Percentiles rank a stretch among this genome's conserved stretches.
Evolutionary conservation across 2,329 filamentous ascomycete genomes (phyloP).

Genomic region (Aspergillus sp.): DNA sequence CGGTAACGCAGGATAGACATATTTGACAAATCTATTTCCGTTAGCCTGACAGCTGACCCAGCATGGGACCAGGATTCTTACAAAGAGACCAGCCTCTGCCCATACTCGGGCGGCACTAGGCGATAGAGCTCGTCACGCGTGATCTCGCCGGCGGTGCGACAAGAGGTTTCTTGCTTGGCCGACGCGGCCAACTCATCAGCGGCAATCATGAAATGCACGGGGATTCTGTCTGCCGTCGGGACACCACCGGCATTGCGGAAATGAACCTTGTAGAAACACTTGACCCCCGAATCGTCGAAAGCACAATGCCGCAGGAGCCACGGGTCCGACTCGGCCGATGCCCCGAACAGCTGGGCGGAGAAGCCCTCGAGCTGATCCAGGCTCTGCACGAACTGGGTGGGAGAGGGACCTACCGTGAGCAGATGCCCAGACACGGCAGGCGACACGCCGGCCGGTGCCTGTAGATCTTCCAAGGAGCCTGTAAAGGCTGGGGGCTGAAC

Average conservation of each 20-base stretch:
- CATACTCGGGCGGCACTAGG: conserved; percentile 22
- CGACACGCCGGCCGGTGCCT: conserved; percentile 10
- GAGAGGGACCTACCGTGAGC: conserved; percentile 14
- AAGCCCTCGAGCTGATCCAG: conserved; percentile 30
- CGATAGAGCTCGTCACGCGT: conserved; percentile 19
- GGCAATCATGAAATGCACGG: conserved; percentile 30
- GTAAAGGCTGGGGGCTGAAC: conserved; percentile 1
- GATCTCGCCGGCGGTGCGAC: conserved; percentile 1
- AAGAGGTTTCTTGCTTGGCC: conserved; percentile 19
- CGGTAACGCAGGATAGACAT: conserved; percentile 29
- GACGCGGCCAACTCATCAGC: conserved; percentile 19
- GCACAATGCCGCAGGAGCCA: conserved; percentile 36
- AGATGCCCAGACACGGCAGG: conserved; percentile 17
- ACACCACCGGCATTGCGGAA: conserved; percentile 39
- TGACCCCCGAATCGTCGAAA: conserved; percentile 36
- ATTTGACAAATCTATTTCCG: conserved; percentile 24
- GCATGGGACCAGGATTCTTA: conserved; percentile 8
- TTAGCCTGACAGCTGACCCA: conserved; percentile 4
- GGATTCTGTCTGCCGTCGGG: conserved; percentile 31
- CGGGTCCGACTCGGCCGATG: conserved; percentile 33
- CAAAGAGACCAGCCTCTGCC: conserved; percentile 21
- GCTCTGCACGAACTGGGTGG: conserved; percentile 25
- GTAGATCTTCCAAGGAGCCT: conserved; percentile 11
- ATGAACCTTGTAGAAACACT: conserved; percentile 34
- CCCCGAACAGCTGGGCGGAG: conserved; percentile 16